A percentile compares a stretch with the other conserved stretches of the same genome.
Conservation (phyloP, 2,329 filamentous ascomycete species). For the Tolypocladium sp. region DNA sequence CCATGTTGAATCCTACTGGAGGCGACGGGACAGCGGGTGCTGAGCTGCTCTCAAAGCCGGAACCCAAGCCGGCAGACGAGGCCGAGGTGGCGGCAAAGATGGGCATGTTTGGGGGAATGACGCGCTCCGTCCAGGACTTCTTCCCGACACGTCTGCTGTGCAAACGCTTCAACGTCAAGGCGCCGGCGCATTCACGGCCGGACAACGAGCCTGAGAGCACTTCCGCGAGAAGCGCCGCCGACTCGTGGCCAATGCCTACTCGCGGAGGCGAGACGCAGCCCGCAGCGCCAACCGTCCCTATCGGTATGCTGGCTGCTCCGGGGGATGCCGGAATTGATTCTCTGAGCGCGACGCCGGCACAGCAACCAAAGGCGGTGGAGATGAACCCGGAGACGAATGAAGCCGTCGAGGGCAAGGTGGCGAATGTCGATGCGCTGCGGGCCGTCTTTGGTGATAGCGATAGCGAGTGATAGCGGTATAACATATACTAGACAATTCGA, state of each 20-base stretch:
- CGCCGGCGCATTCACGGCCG: constrained; percentile 58
- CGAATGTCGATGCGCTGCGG: constrained; percentile 74
- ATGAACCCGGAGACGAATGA: constrained; percentile 66
- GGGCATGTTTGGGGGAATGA: constrained; percentile 90
- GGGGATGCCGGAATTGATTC: neutral
- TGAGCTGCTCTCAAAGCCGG: constrained; percentile 19
- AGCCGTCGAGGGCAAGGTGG: constrained; percentile 57
- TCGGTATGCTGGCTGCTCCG: neutral
- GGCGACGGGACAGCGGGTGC: constrained; percentile 5
- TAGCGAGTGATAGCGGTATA: constrained; percentile 40
- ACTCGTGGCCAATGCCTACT: neutral
- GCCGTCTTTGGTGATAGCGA: constrained; percentile 90
- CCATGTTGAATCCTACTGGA: constrained; percentile 21
- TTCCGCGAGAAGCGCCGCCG: neutral
- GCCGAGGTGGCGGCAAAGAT: constrained; percentile 79
- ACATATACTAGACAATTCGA: neutral
- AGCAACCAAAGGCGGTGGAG: constrained; percentile 9
- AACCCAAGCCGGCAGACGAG: constrained; percentile 45
- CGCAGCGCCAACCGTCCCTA: neutral
- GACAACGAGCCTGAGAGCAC: constrained; percentile 29
- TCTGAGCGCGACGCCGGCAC: neutral
- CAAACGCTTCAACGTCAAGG: constrained; percentile 85
- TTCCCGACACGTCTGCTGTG: constrained; percentile 79
- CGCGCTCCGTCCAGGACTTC: constrained; percentile 62
- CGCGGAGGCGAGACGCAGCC: neutral